phyloP scores from a whole-genome alignment of 2,329 filamentous ascomycete genomes.

The Clarireedia homoeocarpa region DNA sequence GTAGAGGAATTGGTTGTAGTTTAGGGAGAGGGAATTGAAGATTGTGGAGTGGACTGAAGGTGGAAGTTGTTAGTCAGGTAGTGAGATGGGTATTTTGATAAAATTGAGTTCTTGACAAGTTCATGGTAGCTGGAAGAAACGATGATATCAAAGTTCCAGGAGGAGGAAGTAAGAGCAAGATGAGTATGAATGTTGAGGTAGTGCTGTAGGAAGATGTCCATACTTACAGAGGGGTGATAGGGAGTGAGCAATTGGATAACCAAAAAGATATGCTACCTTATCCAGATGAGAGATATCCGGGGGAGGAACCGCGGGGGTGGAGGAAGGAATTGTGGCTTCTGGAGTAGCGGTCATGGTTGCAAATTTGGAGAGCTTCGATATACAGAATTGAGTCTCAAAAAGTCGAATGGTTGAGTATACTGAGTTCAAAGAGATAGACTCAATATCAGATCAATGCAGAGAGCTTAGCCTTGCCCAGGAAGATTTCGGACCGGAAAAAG shows the following conservation, averaged over 20 bases:
- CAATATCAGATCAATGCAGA: too few species aligned
- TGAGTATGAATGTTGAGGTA: background rate
- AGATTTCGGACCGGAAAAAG: background rate
- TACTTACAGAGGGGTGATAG: constrained; percentile 32
- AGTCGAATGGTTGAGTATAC: too few species aligned
- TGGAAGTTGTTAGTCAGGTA: background rate
- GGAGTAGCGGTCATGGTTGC: constrained; percentile 6
- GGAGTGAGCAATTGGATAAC: constrained; percentile 47
- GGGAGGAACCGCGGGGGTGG: constrained; percentile 15
- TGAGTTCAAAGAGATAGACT: background rate
- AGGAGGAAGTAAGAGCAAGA: background rate
- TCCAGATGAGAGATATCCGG: constrained; percentile 17
- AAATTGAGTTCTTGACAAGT: background rate
- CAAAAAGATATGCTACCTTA: constrained; percentile 42
- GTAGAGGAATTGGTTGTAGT: constrained; percentile 45
- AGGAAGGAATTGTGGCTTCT: constrained; percentile 2
- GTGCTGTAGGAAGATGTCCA: background rate
- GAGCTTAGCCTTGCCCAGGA: background rate
- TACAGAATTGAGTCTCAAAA: too few species aligned
- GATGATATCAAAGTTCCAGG: background rate
- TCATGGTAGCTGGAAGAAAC: background rate
- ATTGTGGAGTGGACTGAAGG: constrained; percentile 47
- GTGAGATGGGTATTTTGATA: background rate
- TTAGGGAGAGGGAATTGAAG: constrained; percentile 42
- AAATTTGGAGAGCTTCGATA: background rate